phyloP scores from a whole-genome alignment of 768 basidiomycete genomes.

The Podaxis rugospora region DNA sequence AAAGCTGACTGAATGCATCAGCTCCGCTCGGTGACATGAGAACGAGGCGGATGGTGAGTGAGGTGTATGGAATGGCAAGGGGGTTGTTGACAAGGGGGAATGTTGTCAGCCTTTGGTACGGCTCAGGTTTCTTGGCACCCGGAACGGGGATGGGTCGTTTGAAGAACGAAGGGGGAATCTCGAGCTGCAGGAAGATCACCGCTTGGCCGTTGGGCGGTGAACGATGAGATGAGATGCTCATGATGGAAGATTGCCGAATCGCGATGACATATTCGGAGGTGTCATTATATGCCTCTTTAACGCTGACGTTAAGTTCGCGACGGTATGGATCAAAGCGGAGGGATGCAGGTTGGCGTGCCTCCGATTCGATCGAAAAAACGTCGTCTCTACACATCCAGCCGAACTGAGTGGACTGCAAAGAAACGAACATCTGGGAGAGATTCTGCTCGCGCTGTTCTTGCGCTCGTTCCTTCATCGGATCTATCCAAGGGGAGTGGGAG shows the following conservation, averaged over 20 bases:
- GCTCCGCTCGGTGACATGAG: slow-evolving; percentile 32
- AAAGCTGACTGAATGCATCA: slow-evolving; percentile 30
- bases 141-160: slow-evolving; percentile 13
- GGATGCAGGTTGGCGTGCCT: slow-evolving; percentile 16
- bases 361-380: slow-evolving; percentile 46
- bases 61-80: slow-evolving; percentile 45
- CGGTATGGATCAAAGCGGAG: slow-evolving; percentile 36
- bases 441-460: slow-evolving; percentile 25
- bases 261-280: slow-evolving; percentile 29
- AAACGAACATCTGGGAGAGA: slow-evolving; percentile 24
- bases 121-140: slow-evolving; percentile 16
- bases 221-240: slow-evolving; percentile 28
- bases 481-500: slow-evolving; percentile 30
- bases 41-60: slow-evolving; percentile 48
- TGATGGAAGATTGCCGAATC: slow-evolving; percentile 40
- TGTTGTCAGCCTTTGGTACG: slow-evolving; percentile 27
- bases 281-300: slow-evolving; percentile 16
- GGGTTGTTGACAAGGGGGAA: slow-evolving; percentile 39
- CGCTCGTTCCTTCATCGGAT: slow-evolving; percentile 31
- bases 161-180: slow-evolving; percentile 22
- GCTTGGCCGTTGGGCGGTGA: slow-evolving; percentile 21
- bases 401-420: slow-evolving; percentile 42
- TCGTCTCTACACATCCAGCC: slow-evolving; percentile 57
- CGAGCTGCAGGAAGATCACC: slow-evolving; percentile 40
- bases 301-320: slow-evolving; percentile 39